Percentiles rank a stretch among this genome's conserved stretches.
These are phyloP conservation scores for Trypethelium eluteriae DNA, from an alignment of 495 filamentous ascomycete species.

Conservation along the genomic window DNA sequence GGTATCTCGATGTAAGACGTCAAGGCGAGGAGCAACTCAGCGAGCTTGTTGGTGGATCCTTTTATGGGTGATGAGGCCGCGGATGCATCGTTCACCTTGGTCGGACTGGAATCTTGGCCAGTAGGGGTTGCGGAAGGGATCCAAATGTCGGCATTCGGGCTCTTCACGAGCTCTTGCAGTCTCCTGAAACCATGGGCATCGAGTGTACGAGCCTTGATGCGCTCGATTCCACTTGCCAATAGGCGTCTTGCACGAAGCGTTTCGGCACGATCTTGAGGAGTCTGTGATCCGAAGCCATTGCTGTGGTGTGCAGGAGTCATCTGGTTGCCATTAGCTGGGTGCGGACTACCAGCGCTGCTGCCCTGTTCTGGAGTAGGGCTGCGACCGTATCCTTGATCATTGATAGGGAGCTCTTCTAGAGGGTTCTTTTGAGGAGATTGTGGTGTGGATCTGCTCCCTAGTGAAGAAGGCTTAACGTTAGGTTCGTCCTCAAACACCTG, in stretches of 20 bases:
- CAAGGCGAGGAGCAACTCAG: constrained; percentile 6
- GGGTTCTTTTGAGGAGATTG: constrained; percentile 26
- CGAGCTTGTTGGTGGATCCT: constrained; percentile 32
- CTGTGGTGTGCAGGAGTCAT: background rate
- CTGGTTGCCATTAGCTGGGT: constrained; percentile 4
- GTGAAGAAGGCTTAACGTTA: constrained; percentile 22
- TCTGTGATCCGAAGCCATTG: constrained; percentile 19
- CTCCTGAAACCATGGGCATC: constrained; percentile 87
- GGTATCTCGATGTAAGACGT: constrained; percentile 8
- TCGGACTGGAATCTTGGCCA: constrained; percentile 23
- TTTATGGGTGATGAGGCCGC: constrained; percentile 41
- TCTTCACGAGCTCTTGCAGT: constrained; percentile 70
- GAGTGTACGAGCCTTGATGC: constrained; percentile 60
- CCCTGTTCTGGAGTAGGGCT: constrained; percentile 26
- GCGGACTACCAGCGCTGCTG: constrained; percentile 19
- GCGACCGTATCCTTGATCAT: constrained; percentile 33
- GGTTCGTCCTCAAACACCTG: constrained; percentile 40
- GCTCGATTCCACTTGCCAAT: constrained; percentile 67
- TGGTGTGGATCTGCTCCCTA: constrained; percentile 7
- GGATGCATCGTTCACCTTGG: constrained; percentile 33
- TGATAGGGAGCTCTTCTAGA: constrained; percentile 37
- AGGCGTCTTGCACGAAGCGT: constrained; percentile 44
- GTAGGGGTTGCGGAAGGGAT: constrained; percentile 49
- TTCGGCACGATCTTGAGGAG: constrained; percentile 43
- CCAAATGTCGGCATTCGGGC: constrained; percentile 55